Evolutionary conservation across 768 basidiomycete genomes (phyloP).

Genomic region (Podaxis sp.): DNA sequence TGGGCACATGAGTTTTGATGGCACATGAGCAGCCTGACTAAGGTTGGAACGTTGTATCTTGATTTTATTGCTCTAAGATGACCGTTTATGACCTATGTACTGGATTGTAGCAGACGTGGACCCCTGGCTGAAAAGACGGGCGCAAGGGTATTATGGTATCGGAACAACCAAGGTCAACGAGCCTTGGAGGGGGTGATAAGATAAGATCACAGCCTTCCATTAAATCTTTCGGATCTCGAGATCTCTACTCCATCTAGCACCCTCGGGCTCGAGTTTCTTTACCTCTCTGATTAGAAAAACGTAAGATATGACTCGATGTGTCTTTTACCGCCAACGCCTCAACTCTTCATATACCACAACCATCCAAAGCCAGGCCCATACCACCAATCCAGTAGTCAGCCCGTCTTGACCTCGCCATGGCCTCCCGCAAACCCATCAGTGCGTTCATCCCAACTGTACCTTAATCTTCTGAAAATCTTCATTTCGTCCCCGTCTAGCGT

Average conservation of each 20-base stretch:
- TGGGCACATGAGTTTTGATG: no score
- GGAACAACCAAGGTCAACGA: no score
- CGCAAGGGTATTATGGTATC: no score
- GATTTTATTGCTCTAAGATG: no score
- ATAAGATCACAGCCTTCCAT: not conserved
- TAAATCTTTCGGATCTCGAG: not conserved
- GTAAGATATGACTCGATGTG: not conserved
- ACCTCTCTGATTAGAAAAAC: not conserved
- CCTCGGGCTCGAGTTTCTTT: not conserved
- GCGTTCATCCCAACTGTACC: not conserved
- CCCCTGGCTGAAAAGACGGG: no score
- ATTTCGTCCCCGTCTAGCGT: conserved; percentile 46
- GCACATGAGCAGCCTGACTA: no score
- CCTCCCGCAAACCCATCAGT: conserved; percentile 3
- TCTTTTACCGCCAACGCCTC: not conserved
- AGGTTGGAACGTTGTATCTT: no score
- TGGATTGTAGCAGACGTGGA: no score
- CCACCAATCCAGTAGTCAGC: not conserved
- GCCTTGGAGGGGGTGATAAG: not conserved
- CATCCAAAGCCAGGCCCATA: not conserved
- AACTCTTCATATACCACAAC: not conserved
- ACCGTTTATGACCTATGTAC: no score
- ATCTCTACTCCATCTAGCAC: not conserved
- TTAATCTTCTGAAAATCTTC: not conserved
- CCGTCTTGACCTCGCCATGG: not conserved